A percentile compares a stretch with the other conserved stretches of the same genome.
Conservation (phyloP, 371 early-diverging fungal genomes). For the Mucor racemosus region DNA sequence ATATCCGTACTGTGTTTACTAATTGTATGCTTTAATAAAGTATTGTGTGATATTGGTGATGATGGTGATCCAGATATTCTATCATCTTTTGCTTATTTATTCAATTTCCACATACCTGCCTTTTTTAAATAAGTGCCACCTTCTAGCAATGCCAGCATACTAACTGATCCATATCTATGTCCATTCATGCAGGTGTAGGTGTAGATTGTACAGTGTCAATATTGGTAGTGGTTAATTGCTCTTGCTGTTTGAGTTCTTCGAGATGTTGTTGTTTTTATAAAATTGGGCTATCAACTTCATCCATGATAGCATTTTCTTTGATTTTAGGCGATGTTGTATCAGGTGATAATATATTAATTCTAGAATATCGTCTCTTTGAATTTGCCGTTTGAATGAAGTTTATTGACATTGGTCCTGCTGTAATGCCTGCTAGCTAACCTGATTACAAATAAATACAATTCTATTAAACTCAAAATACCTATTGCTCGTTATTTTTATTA, state of each 20-base stretch:
- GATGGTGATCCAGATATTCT: neutral
- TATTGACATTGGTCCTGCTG: constrained; percentile 78
- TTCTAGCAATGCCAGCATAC: constrained; percentile 45
- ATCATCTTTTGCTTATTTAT: neutral
- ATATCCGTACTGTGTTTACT: constrained; percentile 27
- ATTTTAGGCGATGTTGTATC: constrained; percentile 12
- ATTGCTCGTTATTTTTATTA: too few relatives aligned
- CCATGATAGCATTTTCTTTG: constrained; percentile 30
- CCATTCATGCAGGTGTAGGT: constrained; percentile 14
- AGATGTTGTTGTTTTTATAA: constrained; percentile 14
- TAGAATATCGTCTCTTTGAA: constrained; percentile 78
- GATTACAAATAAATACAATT: constrained; percentile 33
- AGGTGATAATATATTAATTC: constrained; percentile 18
- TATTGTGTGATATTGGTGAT: constrained; percentile 12
- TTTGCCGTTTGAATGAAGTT: constrained; percentile 92
- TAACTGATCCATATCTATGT: constrained; percentile 11
- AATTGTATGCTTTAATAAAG: too few relatives aligned
- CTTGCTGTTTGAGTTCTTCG: constrained; percentile 18
- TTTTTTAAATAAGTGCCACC: constrained; percentile 27
- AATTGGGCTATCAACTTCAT: constrained; percentile 8
- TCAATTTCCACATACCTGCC: constrained; percentile 14
- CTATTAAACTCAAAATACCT: too few relatives aligned
- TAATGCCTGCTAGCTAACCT: constrained; percentile 30
- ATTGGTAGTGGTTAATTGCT: constrained; percentile 17
- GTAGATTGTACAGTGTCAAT: constrained; percentile 13